Base-by-base conservation (phyloP, 192 early-diverging fungal genomes). In the Linnemannia exigua region DNA sequence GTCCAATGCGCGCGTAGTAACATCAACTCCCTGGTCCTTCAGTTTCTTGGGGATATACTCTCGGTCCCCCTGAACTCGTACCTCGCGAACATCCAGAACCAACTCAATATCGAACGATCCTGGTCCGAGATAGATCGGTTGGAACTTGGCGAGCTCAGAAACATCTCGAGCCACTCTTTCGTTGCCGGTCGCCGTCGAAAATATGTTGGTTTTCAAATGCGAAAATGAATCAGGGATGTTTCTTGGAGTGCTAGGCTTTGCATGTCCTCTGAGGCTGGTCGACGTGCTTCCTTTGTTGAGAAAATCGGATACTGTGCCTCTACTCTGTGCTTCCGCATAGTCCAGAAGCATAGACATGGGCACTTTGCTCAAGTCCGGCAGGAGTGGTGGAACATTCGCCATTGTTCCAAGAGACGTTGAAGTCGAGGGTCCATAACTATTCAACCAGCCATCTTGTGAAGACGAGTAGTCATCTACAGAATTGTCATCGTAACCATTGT, bases 21-120 rank as follows among this genome's bases (percentile, higher is more conserved):
- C 82, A 7, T 78, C 84, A 1, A 98, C 76, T 0, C 93, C 92
- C 25, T 89, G 81, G 22, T 90, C 77, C 41, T 88, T 88, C 17
- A 99, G 90, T 58, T 93, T 92, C 37, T 90, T 77, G 41, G 92
- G 91, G 38, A 99, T 92, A 69, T 94, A 96, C 48, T 89, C 89
- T 44, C 97, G 93, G 63, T 98, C 94, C 0, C 86, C 89, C 38
- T 87, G 72, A 4, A 87, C 89, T 68, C 92, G 92, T 19, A 98
- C 90, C 87, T 99, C 98, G 20, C 98, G 94, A 72, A 79, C 91
- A 85, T 99, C 98, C 1, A 99, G 84, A 1, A 98, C 74, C 20
- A 97, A 79, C 9, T 93, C 74, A 1, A 98, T 87, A 11, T 96
- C 93, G 87, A 94, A 96, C 19, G 88, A 84, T 36, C 83, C 87